Base-by-base conservation (phyloP, 106 monocot genomes). In the Apostasia ramifera region DNA sequence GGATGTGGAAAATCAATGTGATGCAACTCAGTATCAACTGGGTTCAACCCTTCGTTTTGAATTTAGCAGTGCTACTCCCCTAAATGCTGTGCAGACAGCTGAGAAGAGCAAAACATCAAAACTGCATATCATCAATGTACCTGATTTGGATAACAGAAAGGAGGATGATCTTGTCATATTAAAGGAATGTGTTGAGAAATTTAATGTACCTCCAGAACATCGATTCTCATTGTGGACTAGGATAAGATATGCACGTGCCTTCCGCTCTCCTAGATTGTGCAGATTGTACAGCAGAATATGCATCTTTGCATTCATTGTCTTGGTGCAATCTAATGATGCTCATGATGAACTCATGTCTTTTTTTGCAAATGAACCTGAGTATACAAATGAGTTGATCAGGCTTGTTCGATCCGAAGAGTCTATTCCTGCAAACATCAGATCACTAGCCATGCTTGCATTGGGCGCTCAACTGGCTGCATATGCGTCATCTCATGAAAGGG, bases 21-120 rank as follows among this genome's bases (percentile, higher is more conserved):
- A 82, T 66, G 81, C 70, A 58, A 68, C 78, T 47, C 90, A 90
- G 66, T 78, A 89, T 73, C 82, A 90, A 49, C 57, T 83, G 54
- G 93, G 98, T 67, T 99, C 98, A 15, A 99, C 98, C 38, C 81
- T 99, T 45, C 93, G 85, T 86, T 99, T 93, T 81, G 98, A 99
- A 45, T 93, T 88, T 66, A 90, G 72, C 66, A 58, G 42, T n/a
- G 67, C 50, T 53, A 10, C 68, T 53, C 74, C 91, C 43, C 66
- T 55, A n/a, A 71, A 63, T 64, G 5, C 56, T 69, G 82, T 64
- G 41, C 65, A 73, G 57, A 54, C 61, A 40, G 66, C 57, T 39
- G 66, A 74, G 42, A 68, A 69, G 61, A 79, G 71, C 59, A 80
- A 79, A 50, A 13, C 68, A 8, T 68, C 84, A n/a, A 81, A 73